Conservation (phyloP, 768 basidiomycete species). For the Kondoa malvinella region DNA sequence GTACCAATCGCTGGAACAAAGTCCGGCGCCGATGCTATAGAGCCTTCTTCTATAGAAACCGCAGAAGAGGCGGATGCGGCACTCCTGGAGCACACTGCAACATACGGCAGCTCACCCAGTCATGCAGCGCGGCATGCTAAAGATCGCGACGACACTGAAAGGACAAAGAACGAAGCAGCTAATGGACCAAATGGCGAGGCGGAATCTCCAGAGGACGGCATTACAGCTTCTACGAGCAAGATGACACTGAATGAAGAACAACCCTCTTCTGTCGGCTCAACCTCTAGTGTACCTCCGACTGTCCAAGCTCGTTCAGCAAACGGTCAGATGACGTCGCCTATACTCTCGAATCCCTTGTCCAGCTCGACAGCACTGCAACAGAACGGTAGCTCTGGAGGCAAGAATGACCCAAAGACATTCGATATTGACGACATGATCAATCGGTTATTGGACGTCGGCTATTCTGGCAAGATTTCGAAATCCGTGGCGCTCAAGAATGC, state of each 20-base stretch:
- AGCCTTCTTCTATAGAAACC: background rate
- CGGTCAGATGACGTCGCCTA: slow-evolving; percentile 64
- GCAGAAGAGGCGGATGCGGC: background rate
- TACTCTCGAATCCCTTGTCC: slow-evolving; percentile 56
- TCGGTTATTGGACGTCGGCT: slow-evolving; percentile 85
- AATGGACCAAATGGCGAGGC: background rate
- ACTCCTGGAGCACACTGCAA: background rate
- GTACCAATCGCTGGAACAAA: background rate
- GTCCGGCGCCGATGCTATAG: background rate
- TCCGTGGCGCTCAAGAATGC: slow-evolving; percentile 86
- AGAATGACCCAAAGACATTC: slow-evolving; percentile 37
- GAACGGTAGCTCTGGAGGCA: slow-evolving; percentile 24
- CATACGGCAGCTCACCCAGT: background rate
- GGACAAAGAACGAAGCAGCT: background rate
- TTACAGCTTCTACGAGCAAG: background rate
- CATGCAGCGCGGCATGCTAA: background rate
- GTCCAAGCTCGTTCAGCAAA: slow-evolving; percentile 38
- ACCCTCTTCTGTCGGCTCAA: background rate
- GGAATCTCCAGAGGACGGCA: background rate
- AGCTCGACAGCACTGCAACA: background rate
- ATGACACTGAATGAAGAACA: background rate
- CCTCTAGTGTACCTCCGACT: background rate
- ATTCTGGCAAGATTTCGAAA: slow-evolving; percentile 95
- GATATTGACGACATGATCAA: slow-evolving; percentile 98
- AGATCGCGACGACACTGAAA: background rate